These are phyloP conservation scores for Ambrosia hybrid DNA, from an alignment of 140 eudicot genomes.

Conservation along the genomic window DNA sequence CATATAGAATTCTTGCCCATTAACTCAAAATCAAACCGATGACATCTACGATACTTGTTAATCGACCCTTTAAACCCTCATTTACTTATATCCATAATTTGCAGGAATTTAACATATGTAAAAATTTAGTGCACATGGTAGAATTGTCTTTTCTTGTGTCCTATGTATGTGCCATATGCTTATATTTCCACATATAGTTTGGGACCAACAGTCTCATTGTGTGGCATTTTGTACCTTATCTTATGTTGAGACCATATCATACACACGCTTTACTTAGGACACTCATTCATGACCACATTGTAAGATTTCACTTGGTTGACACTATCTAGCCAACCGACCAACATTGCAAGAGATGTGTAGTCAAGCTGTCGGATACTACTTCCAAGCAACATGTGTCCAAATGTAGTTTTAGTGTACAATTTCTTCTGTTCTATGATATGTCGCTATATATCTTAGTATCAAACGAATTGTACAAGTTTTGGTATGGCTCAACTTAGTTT, in stretches of 20 bases:
- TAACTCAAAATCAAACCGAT: no score
- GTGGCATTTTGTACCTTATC: constrained; percentile 29
- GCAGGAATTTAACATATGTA: neutral
- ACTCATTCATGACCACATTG: neutral
- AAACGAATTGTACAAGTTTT: no score
- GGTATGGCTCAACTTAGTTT: no score
- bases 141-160: constrained; percentile 19
- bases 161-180: constrained; percentile 8
- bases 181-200: constrained; percentile 27
- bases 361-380: neutral
- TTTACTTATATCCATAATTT: no score
- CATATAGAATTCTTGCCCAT: neutral
- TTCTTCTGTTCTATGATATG: neutral
- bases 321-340: neutral
- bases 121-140: neutral
- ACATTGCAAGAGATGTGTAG: neutral
- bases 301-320: neutral
- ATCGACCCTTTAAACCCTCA: no score
- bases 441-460: neutral
- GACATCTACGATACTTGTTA: no score
- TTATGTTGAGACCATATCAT: constrained; percentile 7
- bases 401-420: neutral
- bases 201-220: constrained; percentile 6
- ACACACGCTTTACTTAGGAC: neutral
- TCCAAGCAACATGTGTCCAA: neutral